phyloP scores from a whole-genome alignment of 169 alveolate species.

The Miamiensis avidus region DNA sequence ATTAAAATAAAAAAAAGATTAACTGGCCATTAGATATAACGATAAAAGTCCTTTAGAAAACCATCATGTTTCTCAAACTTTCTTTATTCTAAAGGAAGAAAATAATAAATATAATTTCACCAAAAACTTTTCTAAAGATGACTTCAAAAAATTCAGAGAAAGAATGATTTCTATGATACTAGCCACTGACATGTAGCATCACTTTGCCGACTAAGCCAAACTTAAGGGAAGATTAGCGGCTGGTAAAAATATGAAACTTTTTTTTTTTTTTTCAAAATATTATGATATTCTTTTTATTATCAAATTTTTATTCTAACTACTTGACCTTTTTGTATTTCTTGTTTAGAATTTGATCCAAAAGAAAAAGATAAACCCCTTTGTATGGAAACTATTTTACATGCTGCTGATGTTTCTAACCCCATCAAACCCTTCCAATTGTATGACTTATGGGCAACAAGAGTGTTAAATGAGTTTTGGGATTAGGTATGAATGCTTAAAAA shows the following conservation, averaged over 20 bases:
- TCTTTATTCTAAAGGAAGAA: slow-evolving; percentile 30
- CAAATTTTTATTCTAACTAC: neutral
- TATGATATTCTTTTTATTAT: too few relatives aligned
- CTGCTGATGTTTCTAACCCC: slow-evolving; percentile 50
- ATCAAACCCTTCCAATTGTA: slow-evolving; percentile 33
- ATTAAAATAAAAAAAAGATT: slow-evolving; percentile 1
- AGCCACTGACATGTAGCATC: slow-evolving; percentile 60
- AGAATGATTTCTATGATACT: slow-evolving; percentile 54
- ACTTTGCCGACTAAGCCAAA: slow-evolving; percentile 36
- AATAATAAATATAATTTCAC: slow-evolving; percentile 37
- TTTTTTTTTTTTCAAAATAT: too few relatives aligned
- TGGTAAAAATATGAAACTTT: neutral
- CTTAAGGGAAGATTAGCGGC: slow-evolving; percentile 40
- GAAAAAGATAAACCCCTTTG: slow-evolving; percentile 45
- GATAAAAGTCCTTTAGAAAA: slow-evolving; percentile 65
- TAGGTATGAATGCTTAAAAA: neutral
- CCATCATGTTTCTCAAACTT: slow-evolving; percentile 57
- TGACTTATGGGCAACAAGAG: slow-evolving; percentile 34
- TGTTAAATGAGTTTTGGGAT: slow-evolving; percentile 42
- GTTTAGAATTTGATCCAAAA: slow-evolving; percentile 42
- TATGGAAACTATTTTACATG: slow-evolving; percentile 38
- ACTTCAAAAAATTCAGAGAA: slow-evolving; percentile 52
- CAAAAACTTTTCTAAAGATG: slow-evolving; percentile 26
- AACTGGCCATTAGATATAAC: slow-evolving; percentile 61
- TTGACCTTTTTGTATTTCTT: neutral